phyloP scores from a whole-genome alignment of 768 basidiomycete genomes.

The Strobilomyces dryophilus region DNA sequence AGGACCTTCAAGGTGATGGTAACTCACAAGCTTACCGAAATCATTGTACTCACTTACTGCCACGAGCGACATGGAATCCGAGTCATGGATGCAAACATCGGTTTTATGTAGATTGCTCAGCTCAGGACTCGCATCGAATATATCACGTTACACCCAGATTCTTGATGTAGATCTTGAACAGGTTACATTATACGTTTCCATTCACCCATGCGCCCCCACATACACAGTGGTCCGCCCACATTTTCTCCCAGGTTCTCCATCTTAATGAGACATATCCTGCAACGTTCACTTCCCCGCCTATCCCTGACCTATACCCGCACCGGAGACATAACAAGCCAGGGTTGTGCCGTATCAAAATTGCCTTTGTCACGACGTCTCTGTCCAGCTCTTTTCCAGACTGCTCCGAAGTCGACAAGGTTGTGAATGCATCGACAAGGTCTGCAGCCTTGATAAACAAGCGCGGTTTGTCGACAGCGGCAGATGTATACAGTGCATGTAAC shows the following conservation, averaged over 20 bases:
- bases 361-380: slow-evolving; percentile 64
- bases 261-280: slow-evolving; percentile 34
- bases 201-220: slow-evolving; percentile 66
- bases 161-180: not conserved
- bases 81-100: too few relatives aligned
- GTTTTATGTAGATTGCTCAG: too few relatives aligned
- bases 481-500: slow-evolving; percentile 43
- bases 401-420: slow-evolving; percentile 38
- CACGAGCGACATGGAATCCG: too few relatives aligned
- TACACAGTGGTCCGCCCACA: slow-evolving; percentile 57
- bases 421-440: slow-evolving; percentile 65
- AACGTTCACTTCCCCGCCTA: slow-evolving; percentile 30
- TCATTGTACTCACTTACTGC: too few relatives aligned
- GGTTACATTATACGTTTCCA: slow-evolving; percentile 11
- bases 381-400: slow-evolving; percentile 37
- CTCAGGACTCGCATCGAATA: too few relatives aligned
- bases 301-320: slow-evolving; percentile 57
- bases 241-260: slow-evolving; percentile 64
- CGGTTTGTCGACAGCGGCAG: slow-evolving; percentile 57
- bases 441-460: slow-evolving; percentile 67
- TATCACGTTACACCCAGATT: too few relatives aligned
- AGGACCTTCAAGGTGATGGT: too few relatives aligned
- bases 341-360: slow-evolving; percentile 38
- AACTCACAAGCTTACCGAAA: too few relatives aligned
- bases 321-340: slow-evolving; percentile 49